Base-by-base conservation (phyloP, 2,329 filamentous ascomycete species). In the Xylaria multiplex region DNA sequence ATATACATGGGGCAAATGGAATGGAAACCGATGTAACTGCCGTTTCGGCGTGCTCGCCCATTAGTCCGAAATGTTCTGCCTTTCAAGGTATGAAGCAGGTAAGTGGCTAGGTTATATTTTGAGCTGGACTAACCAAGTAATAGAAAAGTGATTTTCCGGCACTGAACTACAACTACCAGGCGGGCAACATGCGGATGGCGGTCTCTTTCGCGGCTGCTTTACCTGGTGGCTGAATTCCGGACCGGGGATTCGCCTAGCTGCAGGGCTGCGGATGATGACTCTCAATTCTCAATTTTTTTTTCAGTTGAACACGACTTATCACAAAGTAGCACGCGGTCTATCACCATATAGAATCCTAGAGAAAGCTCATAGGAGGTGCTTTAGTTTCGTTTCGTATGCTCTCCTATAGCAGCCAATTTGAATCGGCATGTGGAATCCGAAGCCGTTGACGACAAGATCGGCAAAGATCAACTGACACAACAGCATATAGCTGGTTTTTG, bases 181-280 rank as follows among this genome's bases (percentile, higher is more conserved):
- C 27, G 42, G 48, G 53, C 27, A 53, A 49, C 24, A 46, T 49
- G 30, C 54, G 30, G 46, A 50, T 48, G 27, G 24, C 32, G 43
- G 9, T 16, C 30, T 64, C 35, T 13, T 16, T 54, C 37, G 30
- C 19, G 50, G 37, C 27, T 27, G 27, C 27, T 27, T 27, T 19
- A 19, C 19, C 19, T 27, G 27, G 27, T 27, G 27, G 27, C 50
- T 56, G 49, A 52, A 24, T 54, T 22, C 27, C 45, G 22, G 54
- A 42, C 42, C 57, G 45, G 56, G 58, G 43, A 49, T 49, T 54
- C 45, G 67, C 49, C 49, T 64, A 19, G 42, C 54, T 62, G 58
- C 67, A 67, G 60, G 61, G 64, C 64, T 67, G 64, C 60, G 64
- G 57, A 60, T 58, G 45, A 49, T 62, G 58, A 59, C 62, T 59